Percentiles rank a stretch among this genome's conserved stretches.
Conservation (phyloP, 441 rosid genomes). For the Pelargonium fulgidum region DNA sequence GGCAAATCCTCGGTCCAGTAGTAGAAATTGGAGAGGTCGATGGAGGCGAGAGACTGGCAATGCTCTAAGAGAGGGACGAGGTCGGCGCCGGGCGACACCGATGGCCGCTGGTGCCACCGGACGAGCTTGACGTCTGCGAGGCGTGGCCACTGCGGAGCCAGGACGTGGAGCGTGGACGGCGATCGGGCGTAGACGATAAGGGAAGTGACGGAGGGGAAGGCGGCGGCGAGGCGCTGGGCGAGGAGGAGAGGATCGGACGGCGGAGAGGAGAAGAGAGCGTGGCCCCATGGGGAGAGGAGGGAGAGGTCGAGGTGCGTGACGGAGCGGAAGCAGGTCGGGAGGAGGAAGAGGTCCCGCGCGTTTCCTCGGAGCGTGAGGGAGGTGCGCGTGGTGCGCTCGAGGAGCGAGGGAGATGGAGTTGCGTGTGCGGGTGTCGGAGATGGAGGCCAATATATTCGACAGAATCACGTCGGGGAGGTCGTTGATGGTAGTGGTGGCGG, state of each 20-base stretch:
- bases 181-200: constrained; percentile 62
- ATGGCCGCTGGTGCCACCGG: constrained; percentile 79
- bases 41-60: background rate
- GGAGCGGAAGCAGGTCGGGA: constrained; percentile 61
- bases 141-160: constrained; percentile 64
- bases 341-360: constrained; percentile 49
- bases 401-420: constrained; percentile 65
- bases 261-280: constrained; percentile 38
- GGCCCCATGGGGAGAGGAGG: constrained; percentile 84
- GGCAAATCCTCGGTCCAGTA: constrained; percentile 1
- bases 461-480: constrained; percentile 78
- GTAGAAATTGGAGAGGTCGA: constrained; percentile 2
- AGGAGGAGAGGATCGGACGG: constrained; percentile 39
- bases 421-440: constrained; percentile 60
- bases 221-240: constrained; percentile 44
- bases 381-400: constrained; percentile 70
- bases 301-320: constrained; percentile 79
- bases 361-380: constrained; percentile 82
- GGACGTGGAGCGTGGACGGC: constrained; percentile 39
- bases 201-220: constrained; percentile 50
- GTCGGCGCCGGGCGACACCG: constrained; percentile 44
- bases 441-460: constrained; percentile 38
- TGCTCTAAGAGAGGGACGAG: constrained; percentile 20
- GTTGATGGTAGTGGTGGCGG: constrained; percentile 36
- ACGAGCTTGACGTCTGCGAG: constrained; percentile 51